Conservation (phyloP, 2,329 filamentous ascomycete species). For the Helicocarpus griseus region DNA sequence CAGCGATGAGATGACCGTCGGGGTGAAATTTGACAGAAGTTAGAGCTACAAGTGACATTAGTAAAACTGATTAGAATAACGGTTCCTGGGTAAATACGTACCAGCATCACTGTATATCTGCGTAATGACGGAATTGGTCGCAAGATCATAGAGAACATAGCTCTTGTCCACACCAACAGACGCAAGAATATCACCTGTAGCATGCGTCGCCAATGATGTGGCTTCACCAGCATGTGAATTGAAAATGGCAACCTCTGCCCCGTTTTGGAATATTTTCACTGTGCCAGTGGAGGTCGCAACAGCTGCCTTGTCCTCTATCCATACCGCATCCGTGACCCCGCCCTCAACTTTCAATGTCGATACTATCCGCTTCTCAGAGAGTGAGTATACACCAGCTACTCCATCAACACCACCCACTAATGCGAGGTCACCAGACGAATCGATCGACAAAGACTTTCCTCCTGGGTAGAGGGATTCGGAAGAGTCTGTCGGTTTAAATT, state of each 20-base stretch:
- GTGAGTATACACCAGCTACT: conserved; percentile 66
- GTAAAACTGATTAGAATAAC: conserved; percentile 9
- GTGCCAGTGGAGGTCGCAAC: conserved; percentile 65
- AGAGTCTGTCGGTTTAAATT: conserved; percentile 45
- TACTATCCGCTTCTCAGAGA: conserved; percentile 65
- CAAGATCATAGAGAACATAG: conserved; percentile 79
- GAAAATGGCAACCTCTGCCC: conserved; percentile 58
- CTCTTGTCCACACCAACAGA: conserved; percentile 89
- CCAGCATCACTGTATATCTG: conserved; percentile 72
- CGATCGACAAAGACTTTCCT: conserved; percentile 47
- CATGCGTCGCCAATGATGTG: conserved; percentile 70
- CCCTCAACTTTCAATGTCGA: conserved; percentile 54
- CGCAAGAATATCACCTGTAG: conserved; percentile 70
- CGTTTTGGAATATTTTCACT: conserved; percentile 70
- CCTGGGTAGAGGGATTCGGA: conserved; percentile 53
- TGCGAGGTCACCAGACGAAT: conserved; percentile 54
- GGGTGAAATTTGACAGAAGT: conserved; percentile 82
- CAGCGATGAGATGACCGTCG: conserved; percentile 87
- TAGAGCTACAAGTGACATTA: conserved; percentile 46
- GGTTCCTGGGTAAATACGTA: conserved; percentile 37
- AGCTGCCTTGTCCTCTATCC: conserved; percentile 55
- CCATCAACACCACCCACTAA: conserved; percentile 69
- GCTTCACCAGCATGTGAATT: conserved; percentile 74
- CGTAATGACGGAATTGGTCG: conserved; percentile 56
- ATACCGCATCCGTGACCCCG: conserved; percentile 55